Evolutionary conservation across 2,329 filamentous ascomycete species (phyloP), one percentile per base, ranked within the genome.

Genomic region (Colletotrichum ledebouriae): DNA sequence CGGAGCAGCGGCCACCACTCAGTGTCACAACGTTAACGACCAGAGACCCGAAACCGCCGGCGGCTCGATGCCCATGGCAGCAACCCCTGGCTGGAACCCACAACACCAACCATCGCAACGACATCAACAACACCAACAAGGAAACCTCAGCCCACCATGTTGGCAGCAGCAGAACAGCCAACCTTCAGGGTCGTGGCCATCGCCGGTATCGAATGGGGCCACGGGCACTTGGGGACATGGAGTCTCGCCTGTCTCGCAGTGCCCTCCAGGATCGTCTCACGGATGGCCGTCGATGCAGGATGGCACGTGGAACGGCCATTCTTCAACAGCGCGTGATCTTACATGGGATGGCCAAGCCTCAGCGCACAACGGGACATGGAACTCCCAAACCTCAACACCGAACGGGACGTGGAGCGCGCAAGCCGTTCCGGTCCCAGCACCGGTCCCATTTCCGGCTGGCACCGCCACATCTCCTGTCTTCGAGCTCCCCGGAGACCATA

Each of bases 121-220:
- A 44, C 47, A 7, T 9, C 29, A 62, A 53, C 59, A 62, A 62
- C 37, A 52, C 6, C 58, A 60, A 13, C 17, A 61, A 7, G 59
- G 50, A 12, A 49, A 55, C 7, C 25, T 56, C 13, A 66, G 66
- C 49, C 66, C 61, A 7, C 61, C 52, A 17, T 37, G 60, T 20
- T 69, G 66, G 66, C 55, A 69, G 12, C 58, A 59, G 29, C 63
- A 59, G 25, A 65, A 55, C 53, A 56, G 61, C 34, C 66, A 66
- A 25, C 6, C n/a, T 7, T 12, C 41, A 33, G 66, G 55, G n/a
- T 46, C 25, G 7, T 69, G 66, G 66, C 66, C 66, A 7, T 69
- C 66, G 29, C 66, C 61, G 11, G 47, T 60, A 12, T 37, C 61
- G 2, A 57, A 66, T 47, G 66, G 55, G 15, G 25, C 61, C 12